Evolutionary conservation across 345 rosid species (phyloP), one percentile per base, ranked within the genome.

Genomic region (Dovyalis caffra): DNA sequence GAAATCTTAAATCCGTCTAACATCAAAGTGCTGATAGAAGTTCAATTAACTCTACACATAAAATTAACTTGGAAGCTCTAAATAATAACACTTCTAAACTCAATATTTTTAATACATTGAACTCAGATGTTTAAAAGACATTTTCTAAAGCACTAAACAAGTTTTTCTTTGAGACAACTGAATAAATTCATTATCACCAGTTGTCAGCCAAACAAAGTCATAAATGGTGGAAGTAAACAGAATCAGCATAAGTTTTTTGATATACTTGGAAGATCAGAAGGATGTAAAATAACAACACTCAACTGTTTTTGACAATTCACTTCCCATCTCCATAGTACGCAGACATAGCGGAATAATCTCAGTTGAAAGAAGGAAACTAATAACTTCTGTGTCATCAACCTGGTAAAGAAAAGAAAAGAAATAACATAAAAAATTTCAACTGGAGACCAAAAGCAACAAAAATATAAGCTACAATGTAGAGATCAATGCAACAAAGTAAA

Each of bases 301-400:
- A 86, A 92, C 99, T 65, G 99, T 95, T 89, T 95, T 95, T 5
- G 99, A 93, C 77, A 95, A 86, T 78, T 95, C 99, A 69, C 97
- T 93, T 56, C 99, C 99, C 98, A 93, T 91, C 81, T 93, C 99
- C 99, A 95, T 95, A 61, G 98, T 90, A 14, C 97, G 97, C 72
- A 96, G 87, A 75, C 99, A 93, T 58, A 93, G 81, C 2, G 98
- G 98, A 75, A 96, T 92, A 33, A 96, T 92, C 83, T 96, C 98
- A 16, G 97, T 93, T 18, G 97, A 92, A 21, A 96, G 97, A 82
- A 96, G 97, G 87, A 93, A 96, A 85, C 97, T 88, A 72, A 96
- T 93, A 71, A 93, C 98, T 79, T 92, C 98, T 32, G 97, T 88
- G 82, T 96, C 99, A 82, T 96, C 99, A 78, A 96, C 97, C 98